Percentiles rank a stretch among this genome's conserved stretches.
Evolutionary conservation across 768 basidiomycete species (phyloP).

Genomic region (Tricholomella constricta): DNA sequence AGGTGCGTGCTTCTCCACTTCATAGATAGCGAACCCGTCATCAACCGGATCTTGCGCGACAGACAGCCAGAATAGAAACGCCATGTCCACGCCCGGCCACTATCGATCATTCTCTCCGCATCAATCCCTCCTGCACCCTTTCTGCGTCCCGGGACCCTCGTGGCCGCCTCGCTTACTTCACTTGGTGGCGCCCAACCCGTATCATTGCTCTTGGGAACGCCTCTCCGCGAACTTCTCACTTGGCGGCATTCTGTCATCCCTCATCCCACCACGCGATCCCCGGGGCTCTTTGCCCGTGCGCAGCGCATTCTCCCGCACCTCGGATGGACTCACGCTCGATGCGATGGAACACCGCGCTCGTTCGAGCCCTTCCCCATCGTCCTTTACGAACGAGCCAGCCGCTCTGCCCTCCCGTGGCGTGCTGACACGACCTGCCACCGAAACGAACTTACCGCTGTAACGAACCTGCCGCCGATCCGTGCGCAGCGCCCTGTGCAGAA

Average conservation of each 20-base stretch:
- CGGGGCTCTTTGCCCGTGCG: constrained; percentile 5
- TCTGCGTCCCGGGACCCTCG: constrained; percentile 1
- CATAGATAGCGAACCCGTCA: constrained; percentile 4
- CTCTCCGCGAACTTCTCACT: not conserved
- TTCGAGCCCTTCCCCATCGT: not conserved
- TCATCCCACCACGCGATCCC: not conserved
- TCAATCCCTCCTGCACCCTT: not conserved
- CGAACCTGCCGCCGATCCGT: too few species aligned
- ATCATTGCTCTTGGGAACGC: not conserved
- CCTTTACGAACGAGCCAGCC: not conserved
- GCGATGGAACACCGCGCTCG: not conserved
- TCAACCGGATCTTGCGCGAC: constrained; percentile 8
- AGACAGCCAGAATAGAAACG: constrained; percentile 8
- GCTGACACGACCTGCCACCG: constrained; percentile 7
- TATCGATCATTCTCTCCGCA: not conserved
- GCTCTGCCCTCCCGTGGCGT: not conserved
- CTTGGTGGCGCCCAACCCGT: constrained; percentile 11
- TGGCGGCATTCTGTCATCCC: not conserved
- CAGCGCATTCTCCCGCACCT: not conserved
- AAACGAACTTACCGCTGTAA: too few species aligned
- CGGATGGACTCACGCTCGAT: not conserved
- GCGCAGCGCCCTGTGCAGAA: not conserved
- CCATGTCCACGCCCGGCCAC: not conserved
- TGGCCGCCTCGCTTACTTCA: constrained; percentile 7
- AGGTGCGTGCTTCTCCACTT: not conserved